Evolutionary conservation across 768 basidiomycete species (phyloP).

Genomic region (Auricularia heimuer): DNA sequence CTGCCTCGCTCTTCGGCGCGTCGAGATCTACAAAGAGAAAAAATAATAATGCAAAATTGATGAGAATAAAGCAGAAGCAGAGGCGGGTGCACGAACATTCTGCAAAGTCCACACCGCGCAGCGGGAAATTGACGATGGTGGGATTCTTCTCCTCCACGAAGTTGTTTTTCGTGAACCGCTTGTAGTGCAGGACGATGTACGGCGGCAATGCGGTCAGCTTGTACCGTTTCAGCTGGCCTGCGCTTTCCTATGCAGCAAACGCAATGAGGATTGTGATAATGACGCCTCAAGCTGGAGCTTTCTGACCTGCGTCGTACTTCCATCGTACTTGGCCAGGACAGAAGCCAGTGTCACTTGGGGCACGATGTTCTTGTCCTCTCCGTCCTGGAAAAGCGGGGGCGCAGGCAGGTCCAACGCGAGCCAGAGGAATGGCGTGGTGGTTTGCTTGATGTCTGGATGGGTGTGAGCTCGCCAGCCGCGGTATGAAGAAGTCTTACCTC

Average conservation of each 20-base stretch:
- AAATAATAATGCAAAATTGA: conserved; percentile 3
- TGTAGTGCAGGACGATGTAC: conserved; percentile 91
- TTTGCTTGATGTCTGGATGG: conserved; percentile 67
- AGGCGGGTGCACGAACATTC: conserved; percentile 57
- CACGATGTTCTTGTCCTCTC: conserved; percentile 96
- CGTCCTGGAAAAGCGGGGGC: conserved; percentile 94
- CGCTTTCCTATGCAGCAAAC: conserved; percentile 52
- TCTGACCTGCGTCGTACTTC: conserved; percentile 73
- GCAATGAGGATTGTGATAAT: too few relatives aligned
- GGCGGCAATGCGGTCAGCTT: conserved; percentile 84
- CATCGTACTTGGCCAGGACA: conserved; percentile 91
- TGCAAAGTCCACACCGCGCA: conserved; percentile 83
- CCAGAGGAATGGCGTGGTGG: conserved; percentile 86
- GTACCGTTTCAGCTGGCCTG: conserved; percentile 76
- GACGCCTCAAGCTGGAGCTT: too few relatives aligned
- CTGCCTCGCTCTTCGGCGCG: conserved; percentile 39
- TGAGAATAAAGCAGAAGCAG: conserved; percentile 10
- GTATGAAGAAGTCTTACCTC: conserved; percentile 45
- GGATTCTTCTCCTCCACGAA: conserved; percentile 99
- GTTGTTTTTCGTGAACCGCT: conserved; percentile 90
- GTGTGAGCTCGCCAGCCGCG: too few relatives aligned
- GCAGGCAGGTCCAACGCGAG: conserved; percentile 93
- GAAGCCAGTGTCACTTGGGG: conserved; percentile 91
- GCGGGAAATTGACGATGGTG: conserved; percentile 94
- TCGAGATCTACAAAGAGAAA: conserved; percentile 57